Base-by-base conservation (phyloP, 257 asterid species). In the Scutellaria minor region DNA sequence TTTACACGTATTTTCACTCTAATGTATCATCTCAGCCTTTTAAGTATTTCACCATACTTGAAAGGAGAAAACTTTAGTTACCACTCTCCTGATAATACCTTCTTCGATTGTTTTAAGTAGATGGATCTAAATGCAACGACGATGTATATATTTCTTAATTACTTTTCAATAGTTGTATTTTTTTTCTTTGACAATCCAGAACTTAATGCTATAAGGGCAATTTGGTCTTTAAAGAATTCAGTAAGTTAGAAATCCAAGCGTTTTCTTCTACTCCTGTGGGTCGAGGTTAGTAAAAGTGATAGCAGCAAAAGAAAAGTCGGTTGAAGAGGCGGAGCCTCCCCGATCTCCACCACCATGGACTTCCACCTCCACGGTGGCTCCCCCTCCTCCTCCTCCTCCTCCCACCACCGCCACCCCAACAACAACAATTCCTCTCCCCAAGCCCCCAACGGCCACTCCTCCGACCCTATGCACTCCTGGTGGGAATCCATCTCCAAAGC, bases 401-500 rank as follows among this genome's bases (percentile, higher is more conserved):
- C 72, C 45, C 77, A 80, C 70, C 83, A 74, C 71, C 82, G 66
- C 70, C 80, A 42, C 70, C 65, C 84, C 61, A 76, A 70, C 79
- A 68, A 13, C 73, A 71, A 13, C 52, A 35, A 14, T 39, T 11
- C 71, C 64, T 11, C 81, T 3, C 70, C 14, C 9, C 73, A 62
- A 11, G 54, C 73, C 61, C 55, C 78, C 12, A 79, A 77, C 40
- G 78, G 82, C 48, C 75, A 65, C 70, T 65, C 82, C 68, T 58
- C 87, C 58, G 97, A 94, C 65, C 95, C 93, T 31, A 85, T 86
- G 90, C 97, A 87, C 72, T 84, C 97, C 1, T 94, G 97, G 99
- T 94, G 97, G 98, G 99, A 94, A 55, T 88, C 97, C 83, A 88
- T 94, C 75, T 89, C 98, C 81, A 88, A 83, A 75, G 99, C 99